Evolutionary conservation across 2,329 filamentous ascomycete genomes (phyloP).

Genomic region (Escovopsis sp.): DNA sequence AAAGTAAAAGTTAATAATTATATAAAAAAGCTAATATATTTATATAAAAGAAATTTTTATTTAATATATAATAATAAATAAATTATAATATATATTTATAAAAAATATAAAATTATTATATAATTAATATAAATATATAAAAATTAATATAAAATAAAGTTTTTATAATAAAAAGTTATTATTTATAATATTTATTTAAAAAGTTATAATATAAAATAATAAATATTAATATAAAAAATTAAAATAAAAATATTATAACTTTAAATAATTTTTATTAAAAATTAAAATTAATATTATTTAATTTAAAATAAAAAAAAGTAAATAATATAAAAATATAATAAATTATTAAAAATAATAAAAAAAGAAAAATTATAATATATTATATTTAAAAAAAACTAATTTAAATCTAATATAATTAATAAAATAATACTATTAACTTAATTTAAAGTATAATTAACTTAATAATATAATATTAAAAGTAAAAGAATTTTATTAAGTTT

Average conservation of each 20-base stretch:
- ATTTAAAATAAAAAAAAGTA: neutral
- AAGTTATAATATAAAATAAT: neutral
- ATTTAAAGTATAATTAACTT: too few relatives aligned
- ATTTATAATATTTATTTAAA: neutral
- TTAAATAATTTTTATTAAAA: too few relatives aligned
- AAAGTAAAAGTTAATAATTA: too few relatives aligned
- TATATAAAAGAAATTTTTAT: neutral
- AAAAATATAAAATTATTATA: neutral
- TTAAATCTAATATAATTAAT: too few relatives aligned
- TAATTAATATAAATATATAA: neutral
- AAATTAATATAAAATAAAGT: neutral
- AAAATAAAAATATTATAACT: too few relatives aligned
- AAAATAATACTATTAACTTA: too few relatives aligned
- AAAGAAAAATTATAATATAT: neutral
- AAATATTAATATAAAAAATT: neutral
- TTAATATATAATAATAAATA: too few relatives aligned
- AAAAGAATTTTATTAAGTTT: too few relatives aligned
- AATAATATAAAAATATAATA: neutral
- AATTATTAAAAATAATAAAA: neutral
- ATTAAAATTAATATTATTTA: neutral
- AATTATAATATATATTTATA: neutral
- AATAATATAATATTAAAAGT: too few relatives aligned
- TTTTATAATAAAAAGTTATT: neutral
- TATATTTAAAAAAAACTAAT: neutral
- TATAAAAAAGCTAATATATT: too few relatives aligned